Percentiles rank a stretch among this genome's conserved stretches.
phyloP scores from a whole-genome alignment of 2,329 filamentous ascomycete genomes.

The Neofusicoccum umdonicola region DNA sequence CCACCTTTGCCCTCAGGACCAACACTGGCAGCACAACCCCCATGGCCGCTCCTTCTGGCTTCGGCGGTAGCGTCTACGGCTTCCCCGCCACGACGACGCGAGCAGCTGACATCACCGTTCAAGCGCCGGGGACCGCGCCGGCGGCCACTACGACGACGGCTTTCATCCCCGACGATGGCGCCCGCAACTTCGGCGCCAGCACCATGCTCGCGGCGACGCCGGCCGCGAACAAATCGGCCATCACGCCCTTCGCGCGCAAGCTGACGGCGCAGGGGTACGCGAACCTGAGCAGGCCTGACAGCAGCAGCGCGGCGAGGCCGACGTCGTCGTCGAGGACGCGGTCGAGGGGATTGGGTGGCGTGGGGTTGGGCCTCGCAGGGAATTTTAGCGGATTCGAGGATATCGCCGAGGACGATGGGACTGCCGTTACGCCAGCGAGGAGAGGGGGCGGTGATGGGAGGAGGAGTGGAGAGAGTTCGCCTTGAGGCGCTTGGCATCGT shows the following conservation, averaged over 20 bases:
- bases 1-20: slow-evolving; percentile 4
- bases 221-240: slow-evolving; percentile 29
- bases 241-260: slow-evolving; percentile 40
- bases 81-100: not conserved
- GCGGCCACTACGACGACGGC: not conserved
- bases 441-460: not conserved
- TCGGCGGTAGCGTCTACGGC: not conserved
- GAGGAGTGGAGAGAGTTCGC: not conserved
- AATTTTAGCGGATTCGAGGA: slow-evolving; percentile 19
- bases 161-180: not conserved
- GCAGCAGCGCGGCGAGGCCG: not conserved
- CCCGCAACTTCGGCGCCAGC: not conserved
- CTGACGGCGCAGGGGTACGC: slow-evolving; percentile 32
- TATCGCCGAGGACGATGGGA: slow-evolving; percentile 13
- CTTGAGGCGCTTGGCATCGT: not conserved
- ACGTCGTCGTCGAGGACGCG: too few species aligned
- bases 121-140: not conserved
- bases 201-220: not conserved
- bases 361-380: not conserved
- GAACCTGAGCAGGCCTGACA: not conserved
- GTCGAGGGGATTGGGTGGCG: not conserved
- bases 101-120: not conserved
- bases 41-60: not conserved
- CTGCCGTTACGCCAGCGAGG: not conserved
- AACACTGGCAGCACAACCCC: slow-evolving; percentile 13